Evolutionary conservation across 2,329 filamentous ascomycete species (phyloP).

Genomic region (Ophiostoma australiae): DNA sequence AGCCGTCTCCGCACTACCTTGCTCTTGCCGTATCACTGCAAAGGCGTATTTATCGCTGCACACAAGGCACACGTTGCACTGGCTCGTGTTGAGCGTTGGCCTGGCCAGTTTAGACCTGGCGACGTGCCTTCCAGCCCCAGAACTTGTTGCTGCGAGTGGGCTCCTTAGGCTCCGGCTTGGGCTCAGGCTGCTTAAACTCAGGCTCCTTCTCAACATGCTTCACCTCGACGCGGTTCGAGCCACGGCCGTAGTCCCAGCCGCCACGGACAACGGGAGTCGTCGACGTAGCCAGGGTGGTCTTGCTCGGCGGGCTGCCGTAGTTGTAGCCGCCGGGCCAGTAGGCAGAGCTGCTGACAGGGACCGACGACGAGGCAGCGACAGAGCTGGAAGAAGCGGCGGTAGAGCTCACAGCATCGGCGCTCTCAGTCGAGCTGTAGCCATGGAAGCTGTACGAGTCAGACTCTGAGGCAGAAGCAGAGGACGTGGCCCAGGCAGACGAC

Average conservation of each 20-base stretch:
- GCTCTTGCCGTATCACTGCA: neutral
- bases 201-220: conserved; percentile 2
- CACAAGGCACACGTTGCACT: neutral
- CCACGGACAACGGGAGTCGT: conserved; percentile 3
- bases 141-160: neutral
- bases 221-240: neutral
- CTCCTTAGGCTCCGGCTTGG: neutral
- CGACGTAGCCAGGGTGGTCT: conserved; percentile 9
- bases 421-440: neutral
- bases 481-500: neutral
- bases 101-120: conserved; percentile 2
- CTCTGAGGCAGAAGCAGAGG: neutral
- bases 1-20: neutral
- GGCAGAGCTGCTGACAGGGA: conserved; percentile 9
- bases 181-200: conserved; percentile 1
- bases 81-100: neutral
- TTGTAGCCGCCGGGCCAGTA: conserved; percentile 26
- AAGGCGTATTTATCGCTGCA: neutral
- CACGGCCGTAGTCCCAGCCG: conserved; percentile 18
- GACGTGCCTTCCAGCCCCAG: conserved; percentile 16
- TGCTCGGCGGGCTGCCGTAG: conserved; percentile 18
- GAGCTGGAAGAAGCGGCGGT: conserved; percentile 7
- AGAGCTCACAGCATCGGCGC: neutral
- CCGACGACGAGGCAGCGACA: conserved; percentile 7
- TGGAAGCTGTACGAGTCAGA: neutral